Base-by-base conservation (phyloP, 331 rosid species). In the Acacia pycnantha region DNA sequence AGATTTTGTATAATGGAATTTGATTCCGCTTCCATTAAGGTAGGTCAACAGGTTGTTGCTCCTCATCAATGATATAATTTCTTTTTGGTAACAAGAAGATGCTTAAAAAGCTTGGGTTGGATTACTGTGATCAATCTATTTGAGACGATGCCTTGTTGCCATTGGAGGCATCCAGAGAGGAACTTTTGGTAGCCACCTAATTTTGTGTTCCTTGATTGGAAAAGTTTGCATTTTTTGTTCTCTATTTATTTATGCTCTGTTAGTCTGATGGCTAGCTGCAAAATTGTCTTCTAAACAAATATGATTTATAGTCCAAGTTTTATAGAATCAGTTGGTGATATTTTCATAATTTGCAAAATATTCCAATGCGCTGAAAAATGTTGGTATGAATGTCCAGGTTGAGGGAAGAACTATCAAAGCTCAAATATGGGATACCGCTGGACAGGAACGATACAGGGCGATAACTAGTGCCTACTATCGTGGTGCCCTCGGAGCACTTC, bases 361-460 rank as follows among this genome's bases (percentile, higher is more conserved):
- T 77, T 18, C n/a, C 9, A 29, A 48, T 31, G 81, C 24, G 11
- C 27, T 62, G 47, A 46, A 44, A 29, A 27, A 29, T 31, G 24
- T 48, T 5, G 48, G 22, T 35, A 19, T 15, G 24, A 19, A 58
- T 62, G 56, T 46, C 50, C 77, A 94, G 98, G 98, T 95, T 13
- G 98, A 95, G 84, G 97, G 97, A 83, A 88, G 93, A 86, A 95
- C 89, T 2, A 90, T 95, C 70, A 95, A 95, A 78, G 89, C 98
- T 82, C 98, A 95, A 78, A 95, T 95, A 88, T 95, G 98, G 98
- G 98, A 95, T 65, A 95, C 97, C 0, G 98, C 98, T 0, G 97
- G 97, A 48, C 98, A 95, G 90, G 98, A 95, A 85, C 89, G 98
- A 9, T 93, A 95, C 85, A 88, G 97, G 66, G 98, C 98, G 13